Evolutionary conservation across 2,329 filamentous ascomycete species (phyloP), one percentile per base, ranked within the genome.

Genomic region (Corniculantispora saksenae): DNA sequence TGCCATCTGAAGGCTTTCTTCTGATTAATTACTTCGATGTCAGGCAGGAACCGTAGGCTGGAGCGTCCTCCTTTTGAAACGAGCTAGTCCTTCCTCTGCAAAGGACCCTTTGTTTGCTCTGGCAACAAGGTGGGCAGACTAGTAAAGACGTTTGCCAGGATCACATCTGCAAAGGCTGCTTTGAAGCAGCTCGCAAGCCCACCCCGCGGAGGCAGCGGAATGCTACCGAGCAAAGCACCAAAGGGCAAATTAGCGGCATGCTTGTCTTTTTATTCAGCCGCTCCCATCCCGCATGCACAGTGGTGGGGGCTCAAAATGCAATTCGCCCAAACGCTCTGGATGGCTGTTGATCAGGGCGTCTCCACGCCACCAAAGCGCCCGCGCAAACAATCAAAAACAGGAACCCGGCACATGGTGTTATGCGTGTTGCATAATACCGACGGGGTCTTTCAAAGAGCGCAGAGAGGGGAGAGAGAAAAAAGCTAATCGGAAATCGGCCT

Each of bases 1-100:
- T 74, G 81, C 79, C 66, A 78, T 85, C 15, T 84, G 21, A 62
- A 45, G 43, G 6, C 27, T 10, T 21, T 43, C 4, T 7, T 43
- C 4, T 43, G 10, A 43, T 19, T 19, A 6, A 15, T 43, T 4
- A 43, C 9, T 7, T 10, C 32, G 32, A 32, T 32, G 32, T 32
- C 32, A 10, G 6, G 32, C 32, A 32, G 32, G 32, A 32, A 32
- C 32, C 32, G 32, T 32, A 10, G 32, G 32, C 32, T 10, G 32
- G 32, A 43, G 17, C 38, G 38, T 13, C 38, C 17, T 43, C 13
- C 8, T 43, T 43, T 19, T 13, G 12, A 43, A 43, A 43, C 17
- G 38, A 19, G 38, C 38, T 19, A 15, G 17, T 19, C 38, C 17
- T 43, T 6, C 38, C 4, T 4, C 38, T 13, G 38, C 38, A 13